These are phyloP conservation scores for Populus euphratica DNA, from an alignment of 345 rosid species.

Conservation along the genomic window DNA sequence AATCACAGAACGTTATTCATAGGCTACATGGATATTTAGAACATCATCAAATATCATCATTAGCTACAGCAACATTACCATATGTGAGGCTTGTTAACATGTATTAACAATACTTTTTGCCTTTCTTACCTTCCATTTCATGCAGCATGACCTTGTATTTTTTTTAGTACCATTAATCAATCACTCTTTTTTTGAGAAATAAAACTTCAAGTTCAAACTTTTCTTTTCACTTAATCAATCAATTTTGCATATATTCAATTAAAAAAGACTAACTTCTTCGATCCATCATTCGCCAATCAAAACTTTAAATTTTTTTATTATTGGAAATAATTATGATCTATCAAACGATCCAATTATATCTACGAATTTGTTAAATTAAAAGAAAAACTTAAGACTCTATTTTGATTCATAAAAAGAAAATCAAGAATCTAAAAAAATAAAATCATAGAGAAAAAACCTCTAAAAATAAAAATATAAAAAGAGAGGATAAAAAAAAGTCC, in stretches of 20 bases:
- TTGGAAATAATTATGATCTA: neutral
- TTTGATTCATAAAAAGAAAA: slow-evolving; percentile 26
- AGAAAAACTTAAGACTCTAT: neutral
- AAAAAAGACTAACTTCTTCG: slow-evolving; percentile 8
- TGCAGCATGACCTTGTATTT: slow-evolving; percentile 53
- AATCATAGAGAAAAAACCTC: neutral
- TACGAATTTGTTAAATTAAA: slow-evolving; percentile 26
- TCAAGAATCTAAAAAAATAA: slow-evolving; percentile 20
- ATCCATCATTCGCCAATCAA: slow-evolving; percentile 11
- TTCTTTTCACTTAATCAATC: neutral
- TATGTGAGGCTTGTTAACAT: slow-evolving; percentile 23
- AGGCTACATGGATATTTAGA: no score
- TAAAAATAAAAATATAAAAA: neutral
- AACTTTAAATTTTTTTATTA: slow-evolving; percentile 31
- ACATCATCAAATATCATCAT: neutral
- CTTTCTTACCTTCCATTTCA: slow-evolving; percentile 31
- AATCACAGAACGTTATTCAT: no score
- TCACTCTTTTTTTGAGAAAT: slow-evolving; percentile 1
- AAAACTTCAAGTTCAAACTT: neutral
- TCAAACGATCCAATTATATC: slow-evolving; percentile 28
- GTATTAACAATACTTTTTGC: no score
- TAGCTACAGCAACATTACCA: slow-evolving; percentile 11
- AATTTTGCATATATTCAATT: neutral
- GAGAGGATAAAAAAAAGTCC: slow-evolving; percentile 35
- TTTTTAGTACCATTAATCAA: slow-evolving; percentile 32